Conservation (phyloP, 2,329 filamentous ascomycete species). For the Hypoxylon sp. region DNA sequence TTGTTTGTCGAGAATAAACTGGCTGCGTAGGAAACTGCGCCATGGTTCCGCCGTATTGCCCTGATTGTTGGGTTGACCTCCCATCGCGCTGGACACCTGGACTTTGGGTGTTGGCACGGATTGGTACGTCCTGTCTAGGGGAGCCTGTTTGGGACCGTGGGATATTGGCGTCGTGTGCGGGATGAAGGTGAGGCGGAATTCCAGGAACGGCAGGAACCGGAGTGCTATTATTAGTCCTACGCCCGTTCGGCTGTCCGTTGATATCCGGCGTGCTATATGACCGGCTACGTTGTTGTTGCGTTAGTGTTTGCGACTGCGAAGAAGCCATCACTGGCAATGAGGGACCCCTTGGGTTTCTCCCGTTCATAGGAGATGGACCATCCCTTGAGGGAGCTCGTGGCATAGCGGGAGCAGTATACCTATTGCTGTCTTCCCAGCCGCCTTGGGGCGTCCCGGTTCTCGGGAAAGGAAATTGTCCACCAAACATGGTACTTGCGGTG, state of each 20-base stretch:
- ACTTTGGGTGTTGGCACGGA: conserved; percentile 75
- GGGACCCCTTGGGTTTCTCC: conserved; percentile 75
- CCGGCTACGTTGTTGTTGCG: conserved; percentile 77
- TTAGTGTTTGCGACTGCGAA: conserved; percentile 58
- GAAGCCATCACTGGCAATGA: conserved; percentile 78
- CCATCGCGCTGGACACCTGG: conserved; percentile 71
- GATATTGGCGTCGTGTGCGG: conserved; percentile 68
- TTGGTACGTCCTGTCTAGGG: conserved; percentile 73
- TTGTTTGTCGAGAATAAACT: conserved; percentile 58
- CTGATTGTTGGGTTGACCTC: conserved; percentile 58
- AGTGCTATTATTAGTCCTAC: conserved; percentile 62
- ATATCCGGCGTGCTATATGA: conserved; percentile 97
- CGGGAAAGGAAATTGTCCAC: conserved; percentile 70
- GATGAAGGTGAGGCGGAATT: conserved; percentile 74
- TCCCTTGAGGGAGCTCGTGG: conserved; percentile 83
- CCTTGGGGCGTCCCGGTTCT: conserved; percentile 75
- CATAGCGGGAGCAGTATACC: conserved; percentile 90
- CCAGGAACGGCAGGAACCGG: conserved; percentile 76
- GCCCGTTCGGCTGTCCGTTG: conserved; percentile 71
- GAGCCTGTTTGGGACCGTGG: conserved; percentile 85
- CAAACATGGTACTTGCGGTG: conserved; percentile 77
- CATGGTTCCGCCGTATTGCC: conserved; percentile 61
- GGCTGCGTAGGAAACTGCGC: conserved; percentile 65
- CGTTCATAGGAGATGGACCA: conserved; percentile 69
- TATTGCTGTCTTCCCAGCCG: conserved; percentile 75